Conservation (phyloP, 2,329 filamentous ascomycete species). For the Didymosphaeria variabile region DNA sequence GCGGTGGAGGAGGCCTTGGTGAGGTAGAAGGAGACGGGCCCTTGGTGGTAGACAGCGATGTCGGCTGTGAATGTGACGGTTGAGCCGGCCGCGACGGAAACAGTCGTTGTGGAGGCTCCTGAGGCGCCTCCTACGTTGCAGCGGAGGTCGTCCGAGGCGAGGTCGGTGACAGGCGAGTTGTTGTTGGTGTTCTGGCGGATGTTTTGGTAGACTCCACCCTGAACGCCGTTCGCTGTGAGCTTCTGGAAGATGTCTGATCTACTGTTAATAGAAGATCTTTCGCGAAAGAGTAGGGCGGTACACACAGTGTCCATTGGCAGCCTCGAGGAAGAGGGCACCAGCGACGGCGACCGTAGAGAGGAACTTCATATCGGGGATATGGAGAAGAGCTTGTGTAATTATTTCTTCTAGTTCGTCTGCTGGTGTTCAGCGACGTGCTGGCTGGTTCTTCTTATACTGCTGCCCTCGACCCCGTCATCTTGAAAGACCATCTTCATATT, state of each 20-base stretch:
- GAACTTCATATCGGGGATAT: slow-evolving; percentile 32
- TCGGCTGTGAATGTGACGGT: slow-evolving; percentile 48
- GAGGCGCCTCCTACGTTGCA: slow-evolving; percentile 48
- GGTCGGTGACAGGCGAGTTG: slow-evolving; percentile 49
- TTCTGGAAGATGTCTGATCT: slow-evolving; percentile 48
- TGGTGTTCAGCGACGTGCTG: not conserved
- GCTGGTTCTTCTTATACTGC: slow-evolving; percentile 23
- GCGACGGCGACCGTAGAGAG: slow-evolving; percentile 27
- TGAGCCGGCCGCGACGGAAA: slow-evolving; percentile 48
- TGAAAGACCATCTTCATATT: slow-evolving; percentile 18
- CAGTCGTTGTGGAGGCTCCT: slow-evolving; percentile 41
- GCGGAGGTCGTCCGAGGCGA: slow-evolving; percentile 43
- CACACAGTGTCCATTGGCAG: slow-evolving; percentile 34
- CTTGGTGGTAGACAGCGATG: slow-evolving; percentile 51
- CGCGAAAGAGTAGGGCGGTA: not conserved
- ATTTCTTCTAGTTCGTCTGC: not conserved
- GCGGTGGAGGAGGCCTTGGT: slow-evolving; percentile 48
- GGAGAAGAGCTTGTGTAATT: not conserved
- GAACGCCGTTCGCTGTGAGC: slow-evolving; percentile 46
- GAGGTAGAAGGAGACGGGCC: slow-evolving; percentile 52
- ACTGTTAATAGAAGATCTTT: slow-evolving; percentile 15
- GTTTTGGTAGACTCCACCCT: slow-evolving; percentile 47
- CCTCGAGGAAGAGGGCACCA: slow-evolving; percentile 24
- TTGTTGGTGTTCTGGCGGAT: slow-evolving; percentile 48
- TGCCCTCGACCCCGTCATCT: not conserved